These are phyloP conservation scores for Elongisporangium anandrum DNA, from an alignment of 352 stramenopile genomes.

Conservation along the genomic window DNA sequence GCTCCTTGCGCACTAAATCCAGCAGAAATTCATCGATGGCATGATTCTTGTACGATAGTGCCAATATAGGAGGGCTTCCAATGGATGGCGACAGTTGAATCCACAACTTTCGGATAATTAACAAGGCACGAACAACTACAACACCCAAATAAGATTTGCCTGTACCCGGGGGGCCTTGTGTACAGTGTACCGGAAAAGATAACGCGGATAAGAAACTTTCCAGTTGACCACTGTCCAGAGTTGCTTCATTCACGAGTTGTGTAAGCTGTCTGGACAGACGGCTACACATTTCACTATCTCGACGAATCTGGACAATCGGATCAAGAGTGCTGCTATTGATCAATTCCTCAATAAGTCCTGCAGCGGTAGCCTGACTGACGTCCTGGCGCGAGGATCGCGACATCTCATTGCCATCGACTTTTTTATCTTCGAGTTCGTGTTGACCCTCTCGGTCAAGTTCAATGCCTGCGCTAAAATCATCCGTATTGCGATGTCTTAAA, in stretches of 20 bases:
- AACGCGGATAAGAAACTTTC: constrained; percentile 74
- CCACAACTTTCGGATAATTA: constrained; percentile 72
- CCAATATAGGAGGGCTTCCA: constrained; percentile 69
- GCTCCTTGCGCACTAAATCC: constrained; percentile 63
- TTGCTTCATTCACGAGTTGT: constrained; percentile 40
- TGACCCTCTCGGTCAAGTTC: neutral
- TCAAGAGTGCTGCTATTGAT: constrained; percentile 56
- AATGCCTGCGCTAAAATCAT: neutral
- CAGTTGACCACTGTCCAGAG: constrained; percentile 65
- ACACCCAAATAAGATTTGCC: constrained; percentile 90
- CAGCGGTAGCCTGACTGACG: neutral
- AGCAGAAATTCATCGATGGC: constrained; percentile 84
- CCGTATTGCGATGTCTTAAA: constrained; percentile 19
- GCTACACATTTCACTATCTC: constrained; percentile 31
- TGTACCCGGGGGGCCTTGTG: constrained; percentile 83
- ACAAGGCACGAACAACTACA: constrained; percentile 74
- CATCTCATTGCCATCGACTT: neutral
- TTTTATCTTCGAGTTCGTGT: constrained; percentile 2
- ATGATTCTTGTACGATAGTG: constrained; percentile 89
- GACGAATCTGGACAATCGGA: constrained; percentile 77
- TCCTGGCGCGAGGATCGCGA: neutral
- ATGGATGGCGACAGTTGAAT: constrained; percentile 58
- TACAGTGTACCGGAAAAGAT: constrained; percentile 77
- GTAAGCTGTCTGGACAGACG: constrained; percentile 34
- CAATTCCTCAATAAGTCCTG: constrained; percentile 38